phyloP scores from a whole-genome alignment of 768 basidiomycete species.

The Tylopilus intermedius region DNA sequence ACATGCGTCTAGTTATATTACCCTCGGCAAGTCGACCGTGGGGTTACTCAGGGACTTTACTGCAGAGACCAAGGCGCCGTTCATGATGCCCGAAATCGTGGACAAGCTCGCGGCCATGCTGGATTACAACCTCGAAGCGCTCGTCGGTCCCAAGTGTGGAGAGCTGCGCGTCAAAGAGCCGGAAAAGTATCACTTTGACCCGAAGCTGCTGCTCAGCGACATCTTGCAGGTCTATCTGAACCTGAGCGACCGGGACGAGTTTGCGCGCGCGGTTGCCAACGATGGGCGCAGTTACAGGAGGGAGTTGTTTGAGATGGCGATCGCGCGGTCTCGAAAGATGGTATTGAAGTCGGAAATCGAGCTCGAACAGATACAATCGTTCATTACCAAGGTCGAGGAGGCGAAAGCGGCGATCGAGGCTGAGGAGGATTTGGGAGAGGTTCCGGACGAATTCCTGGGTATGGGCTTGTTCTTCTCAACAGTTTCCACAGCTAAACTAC shows the following conservation, averaged over 20 bases:
- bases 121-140: slow-evolving; percentile 85
- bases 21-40: slow-evolving; percentile 85
- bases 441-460: slow-evolving; percentile 96
- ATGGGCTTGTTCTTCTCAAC: slow-evolving; percentile 21
- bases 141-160: slow-evolving; percentile 85
- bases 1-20: slow-evolving; percentile 80
- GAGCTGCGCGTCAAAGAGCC: slow-evolving; percentile 81
- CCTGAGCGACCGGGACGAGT: slow-evolving; percentile 71
- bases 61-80: slow-evolving; percentile 84
- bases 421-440: slow-evolving; percentile 87
- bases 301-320: slow-evolving; percentile 77
- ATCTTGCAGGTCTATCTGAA: slow-evolving; percentile 90
- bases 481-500: not conserved
- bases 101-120: slow-evolving; percentile 94
- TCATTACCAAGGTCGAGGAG: slow-evolving; percentile 81
- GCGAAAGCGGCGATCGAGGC: slow-evolving; percentile 74
- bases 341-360: slow-evolving; percentile 74
- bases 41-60: slow-evolving; percentile 89
- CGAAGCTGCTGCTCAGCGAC: slow-evolving; percentile 75
- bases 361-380: slow-evolving; percentile 59
- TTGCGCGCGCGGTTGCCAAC: slow-evolving; percentile 82
- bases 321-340: slow-evolving; percentile 55
- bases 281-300: slow-evolving; percentile 90
- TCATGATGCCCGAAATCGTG: slow-evolving; percentile 95
- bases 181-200: slow-evolving; percentile 87